Base-by-base conservation (phyloP, 805 yeast species). In the Metahyphopichia silvanorum region DNA sequence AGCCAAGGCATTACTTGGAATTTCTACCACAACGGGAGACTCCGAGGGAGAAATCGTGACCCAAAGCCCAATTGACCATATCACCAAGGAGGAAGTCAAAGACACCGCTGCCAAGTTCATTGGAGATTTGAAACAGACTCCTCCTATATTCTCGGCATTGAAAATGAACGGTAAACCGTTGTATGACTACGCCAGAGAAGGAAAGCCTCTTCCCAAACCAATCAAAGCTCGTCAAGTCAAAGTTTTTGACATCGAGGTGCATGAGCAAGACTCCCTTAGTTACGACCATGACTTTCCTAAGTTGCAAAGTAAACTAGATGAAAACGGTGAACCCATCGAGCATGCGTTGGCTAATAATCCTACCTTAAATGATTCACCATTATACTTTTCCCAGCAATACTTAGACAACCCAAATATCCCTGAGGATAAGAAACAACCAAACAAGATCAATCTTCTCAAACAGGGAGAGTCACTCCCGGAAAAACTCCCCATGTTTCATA, bases 101-200 rank as follows among this genome's bases (percentile, higher is more conserved):
- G 51, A 59, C 2, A 66, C 79, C 0, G 73, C 77, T 16, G 63
- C 62, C 5, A 80, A 80, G 57, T 88, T 93, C 51, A 63, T 77
- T n/a, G 98, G 98, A 0, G 72, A 77, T 11, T 63, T 89, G 32
- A 72, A 72, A 45, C 99, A 93, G 59, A 82, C 94, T 1, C 98
- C 99, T 9, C 98, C 99, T 0, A 82, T 93, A 10, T 93, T 77
- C 57, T 86, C 96, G 12, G 98, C 98, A 0, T 65, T 94, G 37
- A 91, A 91, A 53, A 83, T 94, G 79, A 81, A 87, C 51, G 99
- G 99, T 12, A 87, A 81, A 60, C 94, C 95, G 3, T 63, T 94
- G 29, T 88, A 94, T 53, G 96, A 91, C 48, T 93, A 93, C 55
- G 98, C 98, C 2, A 71, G 98, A 42, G 76, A 83, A 41, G 94